Evolutionary conservation across 2,329 filamentous ascomycete species (phyloP), one percentile per base, ranked within the genome.

Genomic region (Cyphellophora attinorum): DNA sequence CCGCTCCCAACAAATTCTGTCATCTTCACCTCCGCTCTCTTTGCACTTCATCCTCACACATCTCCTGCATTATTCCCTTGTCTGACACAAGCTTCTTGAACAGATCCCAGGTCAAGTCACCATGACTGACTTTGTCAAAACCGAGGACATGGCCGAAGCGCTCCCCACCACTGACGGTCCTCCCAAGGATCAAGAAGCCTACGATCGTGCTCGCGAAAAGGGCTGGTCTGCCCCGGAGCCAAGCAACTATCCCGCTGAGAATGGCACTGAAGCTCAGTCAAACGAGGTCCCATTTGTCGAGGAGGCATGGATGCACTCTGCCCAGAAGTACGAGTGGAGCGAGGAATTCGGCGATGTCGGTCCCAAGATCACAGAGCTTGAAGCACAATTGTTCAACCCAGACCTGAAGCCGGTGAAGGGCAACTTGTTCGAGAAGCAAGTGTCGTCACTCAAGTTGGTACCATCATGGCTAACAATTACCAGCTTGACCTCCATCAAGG

Each of bases 341-440:
- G 85, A 86, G 8, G 85, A 93, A 3, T 83, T 72, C 47, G 91
- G 89, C 2, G 89, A 96, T 27, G 67, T 98, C 35, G 89, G 81
- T 5, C 86, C 86, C 0, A 66, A 65, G 32, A 72, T 79, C 34
- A 64, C 70, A 0, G 72, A 76, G 31, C 72, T 98, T 0, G 89
- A 96, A 63, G 48, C 70, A 5, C 65, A 80, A 48, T 74, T 98
- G 5, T 98, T 93, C 36, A 67, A 72, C 0, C 60, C 63, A 5
- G 65, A 72, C 29, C 57, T 58, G 63, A 59, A 67, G 33, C 60
- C 60, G 39, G 61, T 64, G 45, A 62, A 55, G 34, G 83, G 82
- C 3, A 64, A 76, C 21, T 70, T 79, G 13, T 80, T 85, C 49
- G 64, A 71, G 15, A 75, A 65, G 70, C 79, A 64, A 56, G 70